Percentiles rank a stretch among this genome's conserved stretches.
phyloP scores from a whole-genome alignment of 2,329 filamentous ascomycete species.

The Ophiognomonia clavigignenti-juglandacearum region DNA sequence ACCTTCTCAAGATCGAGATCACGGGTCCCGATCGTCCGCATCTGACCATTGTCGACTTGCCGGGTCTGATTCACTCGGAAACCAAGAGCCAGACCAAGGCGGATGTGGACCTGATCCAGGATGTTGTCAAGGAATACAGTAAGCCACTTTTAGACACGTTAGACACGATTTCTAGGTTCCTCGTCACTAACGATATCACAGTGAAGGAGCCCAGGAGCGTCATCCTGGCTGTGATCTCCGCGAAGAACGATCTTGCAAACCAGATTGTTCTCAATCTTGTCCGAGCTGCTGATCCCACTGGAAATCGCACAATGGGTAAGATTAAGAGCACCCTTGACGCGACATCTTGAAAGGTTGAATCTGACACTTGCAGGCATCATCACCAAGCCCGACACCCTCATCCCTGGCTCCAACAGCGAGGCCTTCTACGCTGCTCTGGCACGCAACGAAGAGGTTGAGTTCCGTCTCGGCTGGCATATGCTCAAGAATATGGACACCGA shows the following conservation, averaged over 20 bases:
- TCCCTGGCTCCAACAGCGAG: conserved; percentile 28
- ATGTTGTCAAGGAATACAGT: conserved; percentile 48
- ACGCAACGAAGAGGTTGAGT: conserved; percentile 26
- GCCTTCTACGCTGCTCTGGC: conserved; percentile 24
- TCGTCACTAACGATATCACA: neutral
- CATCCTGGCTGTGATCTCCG: conserved; percentile 53
- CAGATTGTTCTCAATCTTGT: conserved; percentile 50
- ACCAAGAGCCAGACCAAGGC: conserved; percentile 36
- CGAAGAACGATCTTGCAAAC: conserved; percentile 50
- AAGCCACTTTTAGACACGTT: too few species aligned
- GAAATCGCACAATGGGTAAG: conserved; percentile 45
- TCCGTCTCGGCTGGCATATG: conserved; percentile 32
- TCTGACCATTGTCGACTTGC: conserved; percentile 56
- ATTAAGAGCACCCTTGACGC: conserved; percentile 29
- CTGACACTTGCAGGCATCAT: conserved; percentile 35
- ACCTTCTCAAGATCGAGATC: conserved; percentile 42
- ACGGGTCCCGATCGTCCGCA: conserved; percentile 40
- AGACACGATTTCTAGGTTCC: neutral
- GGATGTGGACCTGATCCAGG: conserved; percentile 39
- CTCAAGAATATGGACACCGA: conserved; percentile 33
- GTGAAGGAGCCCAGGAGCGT: conserved; percentile 51
- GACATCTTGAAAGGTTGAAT: neutral
- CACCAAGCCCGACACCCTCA: conserved; percentile 46
- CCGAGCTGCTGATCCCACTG: conserved; percentile 27
- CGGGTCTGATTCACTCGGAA: conserved; percentile 45